These are phyloP conservation scores for Quercus engelmannii DNA, from an alignment of 306 rosid genomes.

Conservation along the genomic window DNA sequence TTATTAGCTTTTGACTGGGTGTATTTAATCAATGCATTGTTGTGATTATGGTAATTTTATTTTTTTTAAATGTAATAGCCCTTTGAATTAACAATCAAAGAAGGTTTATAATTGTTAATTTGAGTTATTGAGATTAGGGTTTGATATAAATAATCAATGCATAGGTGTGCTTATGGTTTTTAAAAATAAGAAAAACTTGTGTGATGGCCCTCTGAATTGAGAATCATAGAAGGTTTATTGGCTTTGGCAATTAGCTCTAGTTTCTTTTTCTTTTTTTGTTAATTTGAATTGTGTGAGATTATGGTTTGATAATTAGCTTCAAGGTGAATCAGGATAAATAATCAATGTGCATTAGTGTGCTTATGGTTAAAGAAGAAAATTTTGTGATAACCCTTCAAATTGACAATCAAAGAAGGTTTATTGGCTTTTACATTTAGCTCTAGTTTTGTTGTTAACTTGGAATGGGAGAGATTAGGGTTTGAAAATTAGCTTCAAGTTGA, in stretches of 20 bases:
- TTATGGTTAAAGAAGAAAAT: neutral
- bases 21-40: neutral
- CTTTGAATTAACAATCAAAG: neutral
- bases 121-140: neutral
- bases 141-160: neutral
- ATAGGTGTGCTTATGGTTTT: neutral
- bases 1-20: neutral
- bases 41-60: too few relatives aligned
- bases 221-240: neutral
- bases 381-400: neutral
- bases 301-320: neutral
- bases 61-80: neutral
- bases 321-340: neutral
- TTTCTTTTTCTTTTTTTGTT: neutral
- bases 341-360: neutral
- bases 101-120: neutral
- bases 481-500: neutral
- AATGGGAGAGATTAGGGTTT: neutral
- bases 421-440: neutral
- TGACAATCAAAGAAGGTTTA: neutral
- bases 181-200: neutral
- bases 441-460: neutral
- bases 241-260: neutral
- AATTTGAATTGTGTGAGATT: neutral
- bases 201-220: neutral